Percentiles rank a stretch among this genome's conserved stretches.
Evolutionary conservation across 208 protist genomes (phyloP).

Genomic region (Wallacemonas collosoma): DNA sequence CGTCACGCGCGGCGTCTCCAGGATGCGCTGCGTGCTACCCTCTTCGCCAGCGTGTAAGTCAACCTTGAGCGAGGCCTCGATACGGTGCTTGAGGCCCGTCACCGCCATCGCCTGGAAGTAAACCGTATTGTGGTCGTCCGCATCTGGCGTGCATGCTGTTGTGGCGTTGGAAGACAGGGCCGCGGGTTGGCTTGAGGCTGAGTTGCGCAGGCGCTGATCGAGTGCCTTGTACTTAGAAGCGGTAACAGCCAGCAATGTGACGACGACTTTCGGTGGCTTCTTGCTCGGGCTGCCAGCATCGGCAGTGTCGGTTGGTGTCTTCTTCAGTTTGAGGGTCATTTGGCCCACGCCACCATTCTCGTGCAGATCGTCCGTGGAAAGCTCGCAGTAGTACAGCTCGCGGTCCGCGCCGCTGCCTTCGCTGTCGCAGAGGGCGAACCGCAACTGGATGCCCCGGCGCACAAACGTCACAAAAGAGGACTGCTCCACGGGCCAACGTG

Average conservation of each 20-base stretch:
- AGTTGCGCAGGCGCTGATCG: conserved; percentile 38
- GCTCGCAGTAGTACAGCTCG: conserved; percentile 57
- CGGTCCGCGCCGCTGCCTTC: conserved; percentile 26
- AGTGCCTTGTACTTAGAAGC: conserved; percentile 66
- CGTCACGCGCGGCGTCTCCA: conserved; percentile 54
- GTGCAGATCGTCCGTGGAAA: conserved; percentile 47
- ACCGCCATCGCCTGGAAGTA: conserved; percentile 75
- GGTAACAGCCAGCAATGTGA: conserved; percentile 73
- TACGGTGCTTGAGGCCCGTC: conserved; percentile 75
- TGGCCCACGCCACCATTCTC: conserved; percentile 75
- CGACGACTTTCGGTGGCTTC: conserved; percentile 29
- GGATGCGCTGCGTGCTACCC: conserved; percentile 31
- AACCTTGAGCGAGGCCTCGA: conserved; percentile 67
- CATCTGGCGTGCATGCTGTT: neutral
- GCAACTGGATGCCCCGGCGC: conserved; percentile 51
- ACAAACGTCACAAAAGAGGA: conserved; percentile 86
- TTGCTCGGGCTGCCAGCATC: conserved; percentile 20
- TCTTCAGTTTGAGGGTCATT: conserved; percentile 38
- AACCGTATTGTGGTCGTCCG: conserved; percentile 38
- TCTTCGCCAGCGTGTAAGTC: conserved; percentile 44
- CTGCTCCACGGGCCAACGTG: conserved; percentile 67
- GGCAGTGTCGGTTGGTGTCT: neutral
- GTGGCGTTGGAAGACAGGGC: neutral
- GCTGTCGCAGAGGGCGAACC: conserved; percentile 70
- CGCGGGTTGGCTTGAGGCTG: neutral